These are phyloP conservation scores for Forsythia suspensa DNA, from an alignment of 257 asterid genomes.

Conservation along the genomic window DNA sequence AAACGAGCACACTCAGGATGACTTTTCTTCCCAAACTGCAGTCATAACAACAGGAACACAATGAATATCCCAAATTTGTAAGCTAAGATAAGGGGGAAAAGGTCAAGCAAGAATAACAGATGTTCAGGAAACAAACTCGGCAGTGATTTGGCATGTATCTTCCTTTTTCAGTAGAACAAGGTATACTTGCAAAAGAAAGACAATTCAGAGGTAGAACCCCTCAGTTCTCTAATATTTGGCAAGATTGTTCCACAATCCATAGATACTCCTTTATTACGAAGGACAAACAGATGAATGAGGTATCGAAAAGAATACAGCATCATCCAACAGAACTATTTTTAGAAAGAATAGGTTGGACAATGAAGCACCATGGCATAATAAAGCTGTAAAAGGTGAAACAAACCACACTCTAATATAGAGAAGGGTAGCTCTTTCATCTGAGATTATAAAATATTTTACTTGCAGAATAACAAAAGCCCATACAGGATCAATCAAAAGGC, in stretches of 20 bases:
- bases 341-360: neutral
- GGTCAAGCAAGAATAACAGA: neutral
- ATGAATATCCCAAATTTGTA: conserved; percentile 7
- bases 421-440: neutral
- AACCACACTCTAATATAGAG: neutral
- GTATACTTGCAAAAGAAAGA: neutral
- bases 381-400: neutral
- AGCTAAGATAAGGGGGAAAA: neutral
- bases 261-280: neutral
- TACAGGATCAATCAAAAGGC: neutral
- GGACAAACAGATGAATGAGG: conserved; percentile 1
- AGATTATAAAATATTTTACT: neutral
- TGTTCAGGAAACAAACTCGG: conserved; percentile 2
- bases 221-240: neutral
- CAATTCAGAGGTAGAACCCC: conserved; percentile 5
- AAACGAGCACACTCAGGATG: conserved; percentile 90
- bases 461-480: neutral
- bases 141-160: neutral
- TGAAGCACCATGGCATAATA: neutral
- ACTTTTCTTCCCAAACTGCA: conserved; percentile 94
- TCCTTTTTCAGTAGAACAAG: neutral
- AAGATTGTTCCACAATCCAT: neutral
- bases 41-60: conserved; percentile 20
- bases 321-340: conserved; percentile 8
- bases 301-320: neutral